Conservation (phyloP, 1,139 yeast genomes). For the Suhomyces anneliseae region DNA sequence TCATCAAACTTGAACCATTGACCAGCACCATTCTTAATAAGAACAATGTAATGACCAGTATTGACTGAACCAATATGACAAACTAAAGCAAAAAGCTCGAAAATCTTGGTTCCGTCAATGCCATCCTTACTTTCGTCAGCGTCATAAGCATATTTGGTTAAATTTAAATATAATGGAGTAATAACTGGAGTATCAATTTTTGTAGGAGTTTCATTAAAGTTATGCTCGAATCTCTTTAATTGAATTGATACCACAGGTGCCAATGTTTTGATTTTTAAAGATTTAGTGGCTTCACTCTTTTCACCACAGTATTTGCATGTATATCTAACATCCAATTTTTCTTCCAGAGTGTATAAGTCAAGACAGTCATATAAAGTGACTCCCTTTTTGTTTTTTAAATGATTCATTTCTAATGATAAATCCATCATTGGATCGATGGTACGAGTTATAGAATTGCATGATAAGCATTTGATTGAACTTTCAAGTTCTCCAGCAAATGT, state of each 20-base stretch:
- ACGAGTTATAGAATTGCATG: slow-evolving; percentile 62
- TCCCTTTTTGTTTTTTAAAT: slow-evolving; percentile 26
- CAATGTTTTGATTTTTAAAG: slow-evolving; percentile 61
- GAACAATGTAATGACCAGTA: slow-evolving; percentile 90
- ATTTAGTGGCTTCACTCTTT: slow-evolving; percentile 66
- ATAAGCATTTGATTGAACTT: slow-evolving; percentile 70
- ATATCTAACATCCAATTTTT: slow-evolving; percentile 72
- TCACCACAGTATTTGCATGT: slow-evolving; percentile 66
- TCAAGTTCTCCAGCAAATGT: slow-evolving; percentile 74
- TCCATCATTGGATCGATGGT: slow-evolving; percentile 92
- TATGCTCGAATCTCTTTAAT: slow-evolving; percentile 84
- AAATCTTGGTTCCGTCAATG: slow-evolving; percentile 40
- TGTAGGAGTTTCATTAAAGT: slow-evolving; percentile 53
- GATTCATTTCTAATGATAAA: slow-evolving; percentile 69
- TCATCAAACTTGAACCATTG: slow-evolving; percentile 93
- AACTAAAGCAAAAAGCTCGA: slow-evolving; percentile 82
- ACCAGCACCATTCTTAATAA: slow-evolving; percentile 68
- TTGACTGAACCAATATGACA: slow-evolving; percentile 90
- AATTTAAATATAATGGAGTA: slow-evolving; percentile 70
- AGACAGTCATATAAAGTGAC: slow-evolving; percentile 62
- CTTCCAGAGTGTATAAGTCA: slow-evolving; percentile 72
- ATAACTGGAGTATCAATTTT: slow-evolving; percentile 76
- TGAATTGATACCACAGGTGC: slow-evolving; percentile 85
- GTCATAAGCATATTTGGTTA: slow-evolving; percentile 59
- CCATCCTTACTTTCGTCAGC: slow-evolving; percentile 15